Percentiles rank a stretch among this genome's conserved stretches.
Conservation (phyloP, 352 stramenopile genomes). For the Halophytophthora batemanensis region DNA sequence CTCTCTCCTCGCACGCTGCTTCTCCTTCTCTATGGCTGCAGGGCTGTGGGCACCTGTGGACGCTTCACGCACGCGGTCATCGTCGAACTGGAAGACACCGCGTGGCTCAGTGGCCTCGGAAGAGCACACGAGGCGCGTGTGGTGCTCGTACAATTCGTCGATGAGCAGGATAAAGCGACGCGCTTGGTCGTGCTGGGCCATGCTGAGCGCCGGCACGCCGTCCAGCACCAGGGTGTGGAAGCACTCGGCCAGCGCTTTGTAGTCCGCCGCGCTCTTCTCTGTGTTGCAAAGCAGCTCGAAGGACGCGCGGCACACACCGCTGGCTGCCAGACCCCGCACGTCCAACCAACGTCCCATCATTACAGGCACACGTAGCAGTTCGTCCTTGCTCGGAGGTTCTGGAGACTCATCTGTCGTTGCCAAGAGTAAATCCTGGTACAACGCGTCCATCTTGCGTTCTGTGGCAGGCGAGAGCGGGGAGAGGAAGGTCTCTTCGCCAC, state of each 20-base stretch:
- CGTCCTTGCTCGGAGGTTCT: slow-evolving; percentile 10
- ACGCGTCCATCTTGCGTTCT: slow-evolving; percentile 30
- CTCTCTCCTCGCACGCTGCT: slow-evolving; percentile 40
- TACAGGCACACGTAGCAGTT: slow-evolving; percentile 56
- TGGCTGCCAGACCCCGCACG: slow-evolving; percentile 32
- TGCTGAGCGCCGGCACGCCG: slow-evolving; percentile 81
- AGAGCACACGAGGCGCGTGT: slow-evolving; percentile 55
- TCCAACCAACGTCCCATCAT: slow-evolving; percentile 75
- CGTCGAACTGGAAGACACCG: slow-evolving; percentile 73
- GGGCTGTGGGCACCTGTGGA: slow-evolving; percentile 21
- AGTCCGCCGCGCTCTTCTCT: slow-evolving; percentile 94
- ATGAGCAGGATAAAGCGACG: slow-evolving; percentile 96
- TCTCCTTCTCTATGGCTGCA: slow-evolving; percentile 28
- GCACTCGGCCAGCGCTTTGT: slow-evolving; percentile 89
- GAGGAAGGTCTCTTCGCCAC: slow-evolving; percentile 47
- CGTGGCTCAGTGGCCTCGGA: slow-evolving; percentile 33
- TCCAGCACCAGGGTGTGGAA: slow-evolving; percentile 92
- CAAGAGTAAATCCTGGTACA: slow-evolving; percentile 38
- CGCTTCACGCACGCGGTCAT: slow-evolving; percentile 29
- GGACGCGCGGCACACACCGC: slow-evolving; percentile 63
- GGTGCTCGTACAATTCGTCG: slow-evolving; percentile 96
- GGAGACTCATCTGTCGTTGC: slow-evolving; percentile 4
- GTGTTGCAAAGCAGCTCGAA: slow-evolving; percentile 95
- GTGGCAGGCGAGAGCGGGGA: slow-evolving; percentile 40
- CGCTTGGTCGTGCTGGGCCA: slow-evolving; percentile 89